phyloP scores from a whole-genome alignment of 2,329 filamentous ascomycete species.

The Sarocladium kiliense region DNA sequence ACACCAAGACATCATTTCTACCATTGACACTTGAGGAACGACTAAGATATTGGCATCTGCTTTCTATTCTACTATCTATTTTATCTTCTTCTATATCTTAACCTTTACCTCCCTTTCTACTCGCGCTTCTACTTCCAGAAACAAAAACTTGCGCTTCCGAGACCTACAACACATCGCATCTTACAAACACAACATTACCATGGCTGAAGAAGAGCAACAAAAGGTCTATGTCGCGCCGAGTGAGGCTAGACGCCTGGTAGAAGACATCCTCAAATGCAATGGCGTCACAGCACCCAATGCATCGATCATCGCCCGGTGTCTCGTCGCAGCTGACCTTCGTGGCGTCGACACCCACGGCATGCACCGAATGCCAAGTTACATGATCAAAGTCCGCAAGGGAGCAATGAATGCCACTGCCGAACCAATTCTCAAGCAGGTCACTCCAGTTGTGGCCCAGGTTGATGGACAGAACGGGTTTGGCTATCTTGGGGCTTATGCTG shows the following conservation, averaged over 20 bases:
- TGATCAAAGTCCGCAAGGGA: constrained; percentile 64
- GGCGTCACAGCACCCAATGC: constrained; percentile 56
- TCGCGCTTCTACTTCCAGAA: too few relatives aligned
- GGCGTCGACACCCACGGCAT: constrained; percentile 75
- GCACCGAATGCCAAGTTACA: constrained; percentile 73
- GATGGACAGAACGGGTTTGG: constrained; percentile 69
- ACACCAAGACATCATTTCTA: too few relatives aligned
- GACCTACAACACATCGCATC: not conserved
- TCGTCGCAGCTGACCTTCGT: constrained; percentile 70
- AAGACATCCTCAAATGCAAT: constrained; percentile 53
- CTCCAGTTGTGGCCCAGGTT: constrained; percentile 66
- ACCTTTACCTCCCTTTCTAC: too few relatives aligned
- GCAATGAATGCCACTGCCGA: constrained; percentile 58
- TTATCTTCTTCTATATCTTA: too few relatives aligned
- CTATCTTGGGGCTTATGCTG: constrained; percentile 62
- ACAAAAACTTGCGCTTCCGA: too few relatives aligned
- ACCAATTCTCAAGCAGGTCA: constrained; percentile 56
- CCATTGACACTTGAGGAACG: too few relatives aligned
- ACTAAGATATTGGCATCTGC: too few relatives aligned
- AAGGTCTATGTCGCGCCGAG: constrained; percentile 29
- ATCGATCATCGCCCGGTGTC: constrained; percentile 57
- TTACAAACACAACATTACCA: not conserved
- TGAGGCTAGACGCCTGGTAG: constrained; percentile 42
- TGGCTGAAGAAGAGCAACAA: constrained; percentile 13
- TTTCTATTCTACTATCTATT: too few relatives aligned